Evolutionary conservation across 2,329 filamentous ascomycete species (phyloP), one percentile per base, ranked within the genome.

Genomic region (Mollisiaceae sp.): DNA sequence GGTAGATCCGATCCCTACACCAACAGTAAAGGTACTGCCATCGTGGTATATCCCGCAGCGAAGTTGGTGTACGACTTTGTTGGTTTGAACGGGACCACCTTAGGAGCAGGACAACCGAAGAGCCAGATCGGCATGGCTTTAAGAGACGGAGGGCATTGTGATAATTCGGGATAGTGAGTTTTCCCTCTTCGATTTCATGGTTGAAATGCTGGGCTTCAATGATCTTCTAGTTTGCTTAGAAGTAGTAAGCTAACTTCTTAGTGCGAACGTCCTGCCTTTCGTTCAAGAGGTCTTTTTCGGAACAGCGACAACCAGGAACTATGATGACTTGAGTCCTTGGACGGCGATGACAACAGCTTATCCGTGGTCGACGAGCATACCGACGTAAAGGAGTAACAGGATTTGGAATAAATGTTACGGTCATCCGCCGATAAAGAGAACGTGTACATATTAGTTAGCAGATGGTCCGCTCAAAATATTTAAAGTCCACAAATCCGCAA

Each of bases 271-370:
- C 8, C 70, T 83, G 56, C 81, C 82, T 4, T 83, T 80, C 71
- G 82, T 83, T 24, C 77, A 80, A 65, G 81, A 82, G 70, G 77
- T 82, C 27, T 76, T 83, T 36, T 79, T 82, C 64, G 81, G 80
- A 22, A 79, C 79, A 65, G 76, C 77, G n/a, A 79, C 80, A 54
- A 80, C 77, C 14, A 80, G 79, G 72, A 78, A 83, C 70, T 83
- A 79, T 71, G 77, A 80, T 68, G 77, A 80, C 69, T 67, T 82
- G 35, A 78, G 79, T 1, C 79, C 76, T 9, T 83, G 81, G 62
- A 78, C 77, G 18, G 78, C 79, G 1, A 78, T 83, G 77, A 75
- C 79, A 1, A 78, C 79, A 20, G 76, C 81, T 0, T 84, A 79
- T 69, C 81, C 81, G 4, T 83, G 82, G 82, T 77, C 77, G 4